phyloP scores from a whole-genome alignment of 257 asterid genomes.

The Mitragyna speciosa region DNA sequence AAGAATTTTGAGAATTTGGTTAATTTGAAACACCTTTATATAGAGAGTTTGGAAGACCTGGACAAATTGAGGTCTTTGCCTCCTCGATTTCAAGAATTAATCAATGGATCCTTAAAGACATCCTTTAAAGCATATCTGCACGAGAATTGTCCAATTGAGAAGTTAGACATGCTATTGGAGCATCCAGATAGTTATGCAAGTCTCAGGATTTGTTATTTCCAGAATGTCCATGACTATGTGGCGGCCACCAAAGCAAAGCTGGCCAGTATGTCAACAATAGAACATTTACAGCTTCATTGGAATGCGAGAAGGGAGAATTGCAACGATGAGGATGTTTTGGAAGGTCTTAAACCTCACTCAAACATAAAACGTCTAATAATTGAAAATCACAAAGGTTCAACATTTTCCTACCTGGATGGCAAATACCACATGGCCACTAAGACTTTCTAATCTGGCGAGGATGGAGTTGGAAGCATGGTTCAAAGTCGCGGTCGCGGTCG shows the following conservation, averaged over 20 bases:
- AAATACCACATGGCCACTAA: too few relatives aligned
- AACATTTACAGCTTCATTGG: constrained; percentile 1
- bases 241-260: not conserved
- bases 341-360: constrained; percentile 29
- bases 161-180: not conserved
- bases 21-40: constrained; percentile 18
- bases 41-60: not conserved
- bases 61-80: not conserved
- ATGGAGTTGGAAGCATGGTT: not conserved
- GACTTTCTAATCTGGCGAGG: not conserved
- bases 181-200: not conserved
- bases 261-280: not conserved
- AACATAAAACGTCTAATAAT: constrained; percentile 17
- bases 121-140: not conserved
- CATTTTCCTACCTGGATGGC: constrained; percentile 29
- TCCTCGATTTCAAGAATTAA: not conserved
- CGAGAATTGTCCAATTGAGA: not conserved
- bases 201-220: not conserved
- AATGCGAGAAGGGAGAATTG: not conserved
- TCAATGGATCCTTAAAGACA: not conserved
- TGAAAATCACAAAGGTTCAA: not conserved
- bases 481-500: too few relatives aligned
- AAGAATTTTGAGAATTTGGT: constrained; percentile 16
- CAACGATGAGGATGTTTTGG: constrained; percentile 14
- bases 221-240: not conserved